Percentiles rank a stretch among this genome's conserved stretches.
Evolutionary conservation across 2,329 filamentous ascomycete species (phyloP).

Genomic region (Neofusicoccum ribis): DNA sequence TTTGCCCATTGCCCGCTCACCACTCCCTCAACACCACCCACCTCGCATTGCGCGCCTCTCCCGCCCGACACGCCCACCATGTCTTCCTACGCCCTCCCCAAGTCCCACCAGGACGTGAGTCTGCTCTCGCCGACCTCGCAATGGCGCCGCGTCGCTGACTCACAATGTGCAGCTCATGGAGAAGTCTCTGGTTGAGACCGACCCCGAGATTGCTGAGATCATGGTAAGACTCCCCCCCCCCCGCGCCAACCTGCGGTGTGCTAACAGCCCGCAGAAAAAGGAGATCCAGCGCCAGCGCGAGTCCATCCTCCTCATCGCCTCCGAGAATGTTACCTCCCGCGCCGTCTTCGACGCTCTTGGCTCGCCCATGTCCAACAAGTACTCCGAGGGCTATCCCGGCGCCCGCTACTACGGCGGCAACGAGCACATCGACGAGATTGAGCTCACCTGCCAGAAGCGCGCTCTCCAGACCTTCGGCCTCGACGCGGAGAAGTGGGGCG

Average conservation of each 20-base stretch:
- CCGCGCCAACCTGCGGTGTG: conserved; percentile 30
- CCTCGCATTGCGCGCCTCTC: not conserved
- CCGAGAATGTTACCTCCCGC: conserved; percentile 43
- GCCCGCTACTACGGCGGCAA: conserved; percentile 97
- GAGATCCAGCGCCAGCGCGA: conserved; percentile 97
- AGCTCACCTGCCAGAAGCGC: conserved; percentile 85
- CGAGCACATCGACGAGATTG: conserved; percentile 89
- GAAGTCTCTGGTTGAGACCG: conserved; percentile 86
- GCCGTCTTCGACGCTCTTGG: conserved; percentile 52
- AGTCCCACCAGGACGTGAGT: conserved; percentile 66
- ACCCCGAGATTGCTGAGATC: conserved; percentile 92
- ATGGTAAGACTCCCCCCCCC: conserved; percentile 64
- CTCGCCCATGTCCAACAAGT: conserved; percentile 74
- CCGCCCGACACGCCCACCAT: conserved; percentile 25
- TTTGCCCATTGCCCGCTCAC: conserved; percentile 1
- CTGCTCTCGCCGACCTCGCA: conserved; percentile 23
- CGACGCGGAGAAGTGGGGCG: conserved; percentile 85
- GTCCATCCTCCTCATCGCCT: conserved; percentile 70
- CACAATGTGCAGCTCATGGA: conserved; percentile 75
- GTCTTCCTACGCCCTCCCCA: conserved; percentile 62
- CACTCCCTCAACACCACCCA: not conserved
- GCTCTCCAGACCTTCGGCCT: conserved; percentile 86
- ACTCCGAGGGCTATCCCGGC: conserved; percentile 96
- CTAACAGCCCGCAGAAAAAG: conserved; percentile 62
- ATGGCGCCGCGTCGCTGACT: conserved; percentile 34